Conservation (phyloP, 768 basidiomycete genomes). For the Termitomyces sp. region DNA sequence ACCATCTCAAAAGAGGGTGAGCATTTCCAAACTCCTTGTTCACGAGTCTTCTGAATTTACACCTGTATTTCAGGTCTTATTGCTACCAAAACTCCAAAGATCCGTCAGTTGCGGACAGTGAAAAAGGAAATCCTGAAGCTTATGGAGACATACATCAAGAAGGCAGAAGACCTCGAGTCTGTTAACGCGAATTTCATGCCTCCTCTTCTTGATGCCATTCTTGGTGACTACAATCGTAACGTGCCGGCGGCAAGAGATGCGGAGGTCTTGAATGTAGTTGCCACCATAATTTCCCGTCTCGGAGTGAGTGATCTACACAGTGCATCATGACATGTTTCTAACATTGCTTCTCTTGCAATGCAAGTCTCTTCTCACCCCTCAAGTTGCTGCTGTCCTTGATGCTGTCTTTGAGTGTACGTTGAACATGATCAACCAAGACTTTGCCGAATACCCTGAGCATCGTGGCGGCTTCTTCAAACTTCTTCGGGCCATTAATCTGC, state of each 20-base stretch:
- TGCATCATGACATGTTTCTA: slow-evolving; percentile 3
- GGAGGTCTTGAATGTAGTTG: slow-evolving; percentile 96
- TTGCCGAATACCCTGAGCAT: slow-evolving; percentile 97
- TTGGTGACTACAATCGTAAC: slow-evolving; percentile 96
- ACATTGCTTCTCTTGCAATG: slow-evolving; percentile 24
- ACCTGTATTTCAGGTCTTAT: slow-evolving; percentile 54
- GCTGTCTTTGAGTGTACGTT: slow-evolving; percentile 97
- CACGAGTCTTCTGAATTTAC: slow-evolving; percentile 3
- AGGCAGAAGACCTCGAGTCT: slow-evolving; percentile 93
- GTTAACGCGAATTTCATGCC: slow-evolving; percentile 93
- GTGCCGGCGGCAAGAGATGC: slow-evolving; percentile 92
- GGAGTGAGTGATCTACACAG: slow-evolving; percentile 50
- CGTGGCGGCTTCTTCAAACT: slow-evolving; percentile 96
- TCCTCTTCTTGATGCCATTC: slow-evolving; percentile 89
- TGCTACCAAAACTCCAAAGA: slow-evolving; percentile 95
- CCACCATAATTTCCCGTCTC: slow-evolving; percentile 83
- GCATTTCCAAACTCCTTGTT: slow-evolving; percentile 7
- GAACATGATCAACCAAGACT: slow-evolving; percentile 99
- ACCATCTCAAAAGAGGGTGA: slow-evolving; percentile 81
- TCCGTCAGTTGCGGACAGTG: slow-evolving; percentile 89
- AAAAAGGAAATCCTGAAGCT: slow-evolving; percentile 98
- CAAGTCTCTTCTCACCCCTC: slow-evolving; percentile 81
- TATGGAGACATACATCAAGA: slow-evolving; percentile 97
- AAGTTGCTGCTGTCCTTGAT: slow-evolving; percentile 92
- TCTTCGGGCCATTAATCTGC: slow-evolving; percentile 83